Evolutionary conservation across 2,329 filamentous ascomycete species (phyloP).

Genomic region (Colletotrichum shisoi): DNA sequence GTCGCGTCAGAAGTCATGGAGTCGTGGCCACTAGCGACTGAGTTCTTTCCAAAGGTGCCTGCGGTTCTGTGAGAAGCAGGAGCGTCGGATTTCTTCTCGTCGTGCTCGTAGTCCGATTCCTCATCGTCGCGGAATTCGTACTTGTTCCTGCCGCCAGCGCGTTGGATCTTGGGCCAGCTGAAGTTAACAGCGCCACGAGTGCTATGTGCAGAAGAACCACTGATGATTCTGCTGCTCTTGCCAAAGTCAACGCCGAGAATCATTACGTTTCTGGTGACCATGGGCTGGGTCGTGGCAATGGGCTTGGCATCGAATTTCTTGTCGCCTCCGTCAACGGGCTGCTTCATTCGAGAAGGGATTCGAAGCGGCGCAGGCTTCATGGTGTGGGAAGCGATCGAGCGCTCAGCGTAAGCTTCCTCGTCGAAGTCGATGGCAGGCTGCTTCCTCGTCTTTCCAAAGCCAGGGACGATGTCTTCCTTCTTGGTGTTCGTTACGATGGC

Average conservation of each 20-base stretch:
- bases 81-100: slow-evolving; percentile 1
- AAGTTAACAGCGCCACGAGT: slow-evolving; percentile 24
- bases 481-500: slow-evolving; percentile 18
- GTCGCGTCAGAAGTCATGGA: neutral
- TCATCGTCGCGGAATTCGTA: slow-evolving; percentile 7
- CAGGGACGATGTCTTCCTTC: slow-evolving; percentile 26
- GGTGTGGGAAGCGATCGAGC: slow-evolving; percentile 38
- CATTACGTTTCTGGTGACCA: neutral
- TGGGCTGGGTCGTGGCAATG: neutral
- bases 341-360: slow-evolving; percentile 26
- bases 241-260: neutral
- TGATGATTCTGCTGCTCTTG: neutral
- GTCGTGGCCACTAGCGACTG: neutral
- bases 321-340: neutral
- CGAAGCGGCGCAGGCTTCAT: slow-evolving; percentile 37
- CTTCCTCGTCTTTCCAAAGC: slow-evolving; percentile 11
- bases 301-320: slow-evolving; percentile 1
- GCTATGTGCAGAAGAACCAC: neutral
- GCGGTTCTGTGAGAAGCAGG: neutral
- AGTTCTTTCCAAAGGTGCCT: slow-evolving; percentile 2
- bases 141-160: neutral
- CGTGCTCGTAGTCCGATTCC: neutral
- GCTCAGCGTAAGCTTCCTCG: slow-evolving; percentile 29
- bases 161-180: slow-evolving; percentile 24
- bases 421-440: slow-evolving; percentile 7